phyloP scores from a whole-genome alignment of 2,329 filamentous ascomycete genomes.

The Pestalotiopsis sp. region DNA sequence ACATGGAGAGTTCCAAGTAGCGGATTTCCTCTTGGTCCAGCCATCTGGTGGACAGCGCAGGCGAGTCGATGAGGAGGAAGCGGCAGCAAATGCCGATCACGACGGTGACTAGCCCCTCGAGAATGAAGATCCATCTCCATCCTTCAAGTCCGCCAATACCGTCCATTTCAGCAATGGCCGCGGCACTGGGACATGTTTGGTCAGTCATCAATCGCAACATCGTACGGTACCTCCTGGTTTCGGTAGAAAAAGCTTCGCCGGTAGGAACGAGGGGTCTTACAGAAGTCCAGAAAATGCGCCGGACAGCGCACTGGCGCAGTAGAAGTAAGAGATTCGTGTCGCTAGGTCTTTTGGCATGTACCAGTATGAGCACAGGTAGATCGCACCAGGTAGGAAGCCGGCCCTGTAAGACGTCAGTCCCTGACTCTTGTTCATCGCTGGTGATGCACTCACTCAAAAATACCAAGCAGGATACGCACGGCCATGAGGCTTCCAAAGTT shows the following conservation, averaged over 20 bases:
- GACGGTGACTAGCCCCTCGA: conserved; percentile 61
- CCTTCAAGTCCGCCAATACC: conserved; percentile 47
- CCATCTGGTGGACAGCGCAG: conserved; percentile 33
- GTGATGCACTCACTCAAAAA: conserved; percentile 26
- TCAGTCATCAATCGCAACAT: not conserved
- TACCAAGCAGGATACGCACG: conserved; percentile 33
- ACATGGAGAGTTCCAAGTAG: conserved; percentile 36
- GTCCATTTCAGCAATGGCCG: conserved; percentile 46
- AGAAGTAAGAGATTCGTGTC: conserved; percentile 29
- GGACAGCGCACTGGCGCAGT: conserved; percentile 58
- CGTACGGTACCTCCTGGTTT: not conserved
- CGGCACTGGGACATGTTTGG: not conserved
- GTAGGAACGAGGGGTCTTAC: not conserved
- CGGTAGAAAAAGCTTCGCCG: not conserved
- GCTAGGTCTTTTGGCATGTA: conserved; percentile 31
- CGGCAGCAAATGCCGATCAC: conserved; percentile 59
- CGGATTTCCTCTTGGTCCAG: conserved; percentile 37
- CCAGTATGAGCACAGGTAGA: conserved; percentile 32
- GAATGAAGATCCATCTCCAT: conserved; percentile 50
- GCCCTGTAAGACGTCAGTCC: conserved; percentile 16
- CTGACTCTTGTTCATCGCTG: no score
- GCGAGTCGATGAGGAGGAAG: conserved; percentile 33
- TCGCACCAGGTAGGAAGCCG: conserved; percentile 32
- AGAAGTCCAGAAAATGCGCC: conserved; percentile 62
- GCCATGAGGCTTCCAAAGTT: conserved; percentile 30